phyloP scores from a whole-genome alignment of 2,329 filamentous ascomycete species.

The Cercospora brassicicola region DNA sequence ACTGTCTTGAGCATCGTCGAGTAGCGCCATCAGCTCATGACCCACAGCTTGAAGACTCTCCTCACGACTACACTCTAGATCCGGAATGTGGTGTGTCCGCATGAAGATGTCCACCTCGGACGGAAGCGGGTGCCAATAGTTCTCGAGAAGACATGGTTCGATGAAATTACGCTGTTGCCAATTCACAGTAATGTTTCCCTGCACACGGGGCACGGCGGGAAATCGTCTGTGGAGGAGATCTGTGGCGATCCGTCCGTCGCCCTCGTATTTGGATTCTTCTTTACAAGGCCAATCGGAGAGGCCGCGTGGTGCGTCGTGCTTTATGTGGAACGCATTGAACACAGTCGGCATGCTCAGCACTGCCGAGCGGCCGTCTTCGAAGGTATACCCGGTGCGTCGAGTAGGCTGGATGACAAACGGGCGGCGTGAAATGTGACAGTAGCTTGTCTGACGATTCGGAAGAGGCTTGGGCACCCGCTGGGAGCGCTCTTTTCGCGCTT shows the following conservation, averaged over 20 bases:
- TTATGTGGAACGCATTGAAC: slow-evolving; percentile 27
- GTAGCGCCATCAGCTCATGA: not conserved
- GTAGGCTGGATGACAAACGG: slow-evolving; percentile 19
- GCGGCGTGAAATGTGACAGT: not conserved
- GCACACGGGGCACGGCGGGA: slow-evolving; percentile 46
- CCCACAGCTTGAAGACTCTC: slow-evolving; percentile 18
- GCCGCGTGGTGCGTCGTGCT: not conserved
- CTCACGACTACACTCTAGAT: slow-evolving; percentile 25
- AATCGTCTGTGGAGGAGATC: slow-evolving; percentile 47
- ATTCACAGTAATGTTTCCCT: slow-evolving; percentile 42
- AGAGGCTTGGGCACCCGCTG: not conserved
- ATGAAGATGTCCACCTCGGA: slow-evolving; percentile 23
- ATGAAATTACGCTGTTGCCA: slow-evolving; percentile 46
- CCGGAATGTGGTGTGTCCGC: slow-evolving; percentile 22
- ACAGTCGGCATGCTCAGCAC: slow-evolving; percentile 45
- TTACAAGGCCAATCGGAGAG: slow-evolving; percentile 45
- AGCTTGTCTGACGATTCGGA: not conserved
- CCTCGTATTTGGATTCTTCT: slow-evolving; percentile 51
- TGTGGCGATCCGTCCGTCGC: slow-evolving; percentile 49
- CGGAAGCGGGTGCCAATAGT: slow-evolving; percentile 29
- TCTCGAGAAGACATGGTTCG: slow-evolving; percentile 43
- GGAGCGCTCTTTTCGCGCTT: not conserved
- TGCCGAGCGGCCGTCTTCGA: slow-evolving; percentile 21
- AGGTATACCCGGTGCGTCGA: not conserved
- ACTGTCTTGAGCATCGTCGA: not conserved